These are phyloP conservation scores for Kwoniella sp. DNA, from an alignment of 768 basidiomycete genomes.

Conservation along the genomic window DNA sequence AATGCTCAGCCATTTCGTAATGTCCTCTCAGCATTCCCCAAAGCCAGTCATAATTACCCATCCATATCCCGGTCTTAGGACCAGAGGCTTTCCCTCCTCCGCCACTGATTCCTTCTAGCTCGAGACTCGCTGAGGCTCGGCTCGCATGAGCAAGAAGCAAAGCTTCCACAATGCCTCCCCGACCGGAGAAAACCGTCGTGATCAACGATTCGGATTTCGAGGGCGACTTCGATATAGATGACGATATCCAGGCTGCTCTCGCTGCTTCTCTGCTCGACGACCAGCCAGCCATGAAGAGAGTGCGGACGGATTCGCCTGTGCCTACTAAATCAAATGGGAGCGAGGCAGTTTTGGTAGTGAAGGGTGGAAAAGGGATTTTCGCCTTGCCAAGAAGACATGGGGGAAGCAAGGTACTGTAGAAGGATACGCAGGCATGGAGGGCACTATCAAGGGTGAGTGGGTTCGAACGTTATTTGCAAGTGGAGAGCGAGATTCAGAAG, in stretches of 20 bases:
- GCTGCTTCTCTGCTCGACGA: conserved; percentile 13
- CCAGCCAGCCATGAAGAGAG: background rate
- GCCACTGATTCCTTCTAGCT: no score
- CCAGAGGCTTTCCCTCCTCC: no score
- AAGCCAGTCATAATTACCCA: no score
- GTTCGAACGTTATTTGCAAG: no score
- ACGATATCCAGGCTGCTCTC: conserved; percentile 12
- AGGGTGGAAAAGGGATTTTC: conserved; percentile 31
- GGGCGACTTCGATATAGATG: conserved; percentile 8
- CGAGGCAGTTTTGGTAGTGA: conserved; percentile 8
- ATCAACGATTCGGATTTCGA: conserved; percentile 4
- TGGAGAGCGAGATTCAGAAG: background rate
- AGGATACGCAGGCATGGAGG: conserved; percentile 40
- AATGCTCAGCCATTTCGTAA: no score
- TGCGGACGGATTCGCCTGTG: conserved; percentile 4
- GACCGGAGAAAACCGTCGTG: no score
- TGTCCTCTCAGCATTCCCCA: no score
- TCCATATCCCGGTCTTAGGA: no score
- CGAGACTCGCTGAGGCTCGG: no score
- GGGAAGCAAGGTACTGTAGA: conserved; percentile 21
- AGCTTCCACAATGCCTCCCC: no score
- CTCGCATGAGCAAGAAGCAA: no score
- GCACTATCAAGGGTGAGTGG: conserved; percentile 23
- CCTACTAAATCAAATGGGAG: background rate
- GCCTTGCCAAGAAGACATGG: conserved; percentile 11